phyloP scores from a whole-genome alignment of 1,139 yeast species.

The Blastobotrys capitulatus region DNA sequence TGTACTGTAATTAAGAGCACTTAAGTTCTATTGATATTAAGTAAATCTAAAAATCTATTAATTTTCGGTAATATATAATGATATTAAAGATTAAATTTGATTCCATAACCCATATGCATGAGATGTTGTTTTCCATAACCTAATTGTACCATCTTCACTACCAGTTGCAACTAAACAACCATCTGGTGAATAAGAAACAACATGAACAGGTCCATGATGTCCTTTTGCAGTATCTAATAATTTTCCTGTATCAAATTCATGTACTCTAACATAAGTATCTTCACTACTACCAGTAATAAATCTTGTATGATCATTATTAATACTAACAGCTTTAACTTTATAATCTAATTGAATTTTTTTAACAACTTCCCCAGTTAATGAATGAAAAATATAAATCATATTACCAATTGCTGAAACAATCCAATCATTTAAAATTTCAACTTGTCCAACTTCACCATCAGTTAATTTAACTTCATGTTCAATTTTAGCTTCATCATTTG shows the following conservation, averaged over 20 bases:
- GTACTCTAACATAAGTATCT: conserved; percentile 36
- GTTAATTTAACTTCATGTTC: conserved; percentile 16
- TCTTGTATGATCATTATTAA: conserved; percentile 23
- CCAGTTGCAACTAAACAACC: conserved; percentile 51
- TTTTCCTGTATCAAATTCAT: conserved; percentile 29
- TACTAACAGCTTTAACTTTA: conserved; percentile 29
- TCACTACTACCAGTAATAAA: conserved; percentile 31
- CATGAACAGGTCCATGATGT: conserved; percentile 38
- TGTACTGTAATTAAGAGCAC: no score
- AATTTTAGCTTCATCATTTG: conserved; percentile 12
- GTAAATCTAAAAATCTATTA: no score
- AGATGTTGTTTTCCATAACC: conserved; percentile 47
- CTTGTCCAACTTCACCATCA: conserved; percentile 29
- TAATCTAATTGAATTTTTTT: conserved; percentile 28
- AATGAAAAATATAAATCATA: conserved; percentile 25
- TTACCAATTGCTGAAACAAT: conserved; percentile 28
- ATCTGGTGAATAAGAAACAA: conserved; percentile 34
- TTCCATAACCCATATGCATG: conserved; percentile 36
- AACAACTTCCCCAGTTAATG: conserved; percentile 18
- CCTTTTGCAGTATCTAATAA: conserved; percentile 31
- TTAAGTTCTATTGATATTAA: no score
- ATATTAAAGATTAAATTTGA: neutral
- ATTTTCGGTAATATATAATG: no score
- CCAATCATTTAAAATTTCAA: conserved; percentile 25
- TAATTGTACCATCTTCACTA: conserved; percentile 61